Evolutionary conservation across 2,329 filamentous ascomycete genomes (phyloP), one percentile per base, ranked within the genome.

Genomic region (Hypoxylon sp.): DNA sequence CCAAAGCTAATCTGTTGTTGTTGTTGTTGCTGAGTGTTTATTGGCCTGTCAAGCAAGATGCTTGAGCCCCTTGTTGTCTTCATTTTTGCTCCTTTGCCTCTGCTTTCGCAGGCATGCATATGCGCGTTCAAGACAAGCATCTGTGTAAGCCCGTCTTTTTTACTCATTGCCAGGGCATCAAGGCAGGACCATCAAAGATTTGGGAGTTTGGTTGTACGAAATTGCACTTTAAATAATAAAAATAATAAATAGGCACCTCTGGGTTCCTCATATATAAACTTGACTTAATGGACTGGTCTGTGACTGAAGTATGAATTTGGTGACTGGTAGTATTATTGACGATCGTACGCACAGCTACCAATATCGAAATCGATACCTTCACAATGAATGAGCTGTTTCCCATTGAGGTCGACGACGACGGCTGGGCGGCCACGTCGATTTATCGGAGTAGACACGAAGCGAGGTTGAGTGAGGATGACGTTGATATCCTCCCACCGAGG

Each of bases 201-300:
- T 29, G 20, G 20, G 61, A 50, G 63, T 63, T 43, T n/a, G 20
- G 31, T 17, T 50, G 59, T 54, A 61, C 13, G 55, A 65, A 41
- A 64, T 63, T 64, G 63, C 56, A 54, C 65, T 62, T 41, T 47
- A 8, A n/a, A 42, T 42, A 40, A 42, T 53, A n/a, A n/a, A n/a
- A n/a, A n/a, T n/a, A n/a, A n/a, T n/a, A n/a, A n/a, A n/a, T n/a
- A n/a, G n/a, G n/a, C n/a, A n/a, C n/a, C n/a, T n/a, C n/a, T n/a
- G n/a, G n/a, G n/a, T n/a, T n/a, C n/a, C n/a, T n/a, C n/a, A n/a
- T 31, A 62, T 31, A 49, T 17, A 46, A 37, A 47, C 31, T 51
- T 10, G 15, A 15, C 15, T 41, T 38, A 2, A 15, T 51, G 5
- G 41, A 13, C 9, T 43, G 5, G 3, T 35, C 31, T 47, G 6